These are phyloP conservation scores for Zygosaccharomyces sapae DNA, from an alignment of 1,139 yeast species.

Conservation along the genomic window DNA sequence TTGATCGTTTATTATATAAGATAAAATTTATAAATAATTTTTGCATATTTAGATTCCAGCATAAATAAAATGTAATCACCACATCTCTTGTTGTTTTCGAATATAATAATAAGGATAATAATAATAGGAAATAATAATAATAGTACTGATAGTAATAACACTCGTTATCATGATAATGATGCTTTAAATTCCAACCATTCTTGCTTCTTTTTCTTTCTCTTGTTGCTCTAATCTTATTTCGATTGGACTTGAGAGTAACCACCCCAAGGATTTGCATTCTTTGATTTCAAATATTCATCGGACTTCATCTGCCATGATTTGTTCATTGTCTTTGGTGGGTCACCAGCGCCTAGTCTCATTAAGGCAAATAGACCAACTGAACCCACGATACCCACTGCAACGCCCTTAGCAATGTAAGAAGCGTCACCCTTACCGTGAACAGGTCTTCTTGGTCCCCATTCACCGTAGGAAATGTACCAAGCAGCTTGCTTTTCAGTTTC, in stretches of 20 bases:
- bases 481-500: conserved; percentile 92
- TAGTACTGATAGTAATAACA: not conserved
- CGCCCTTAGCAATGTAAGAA: conserved; percentile 73
- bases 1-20: conserved; percentile 4
- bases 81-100: not conserved
- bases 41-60: conserved; percentile 4
- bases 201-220: not conserved
- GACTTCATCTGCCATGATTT: conserved; percentile 97
- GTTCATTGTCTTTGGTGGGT: conserved; percentile 74
- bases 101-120: not conserved
- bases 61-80: conserved; percentile 4
- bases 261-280: conserved; percentile 96
- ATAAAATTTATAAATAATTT: conserved; percentile 6
- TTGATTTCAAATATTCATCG: conserved; percentile 91
- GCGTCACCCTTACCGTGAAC: conserved; percentile 83
- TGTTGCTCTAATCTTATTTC: conserved; percentile 36
- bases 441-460: conserved; percentile 99
- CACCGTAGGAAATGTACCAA: conserved; percentile 95
- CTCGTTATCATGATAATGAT: not conserved
- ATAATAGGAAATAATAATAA: not conserved
- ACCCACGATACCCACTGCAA: conserved; percentile 60
- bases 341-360: conserved; percentile 58
- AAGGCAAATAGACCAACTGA: conserved; percentile 60
- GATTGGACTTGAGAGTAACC: conserved; percentile 94
- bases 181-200: not conserved